These are phyloP conservation scores for Solanum etuberosum DNA, from an alignment of 257 asterid genomes.

Conservation along the genomic window DNA sequence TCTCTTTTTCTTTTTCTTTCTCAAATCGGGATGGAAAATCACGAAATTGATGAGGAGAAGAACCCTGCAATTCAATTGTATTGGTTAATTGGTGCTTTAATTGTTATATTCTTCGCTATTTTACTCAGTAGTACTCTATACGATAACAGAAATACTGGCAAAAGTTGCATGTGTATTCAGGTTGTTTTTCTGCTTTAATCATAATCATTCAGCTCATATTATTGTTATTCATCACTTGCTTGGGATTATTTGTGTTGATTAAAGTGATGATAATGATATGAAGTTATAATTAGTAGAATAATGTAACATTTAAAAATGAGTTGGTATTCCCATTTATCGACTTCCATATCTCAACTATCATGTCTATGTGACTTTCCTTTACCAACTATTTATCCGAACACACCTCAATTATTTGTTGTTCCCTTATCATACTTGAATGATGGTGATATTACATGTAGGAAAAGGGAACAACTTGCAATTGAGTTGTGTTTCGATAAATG, in stretches of 20 bases:
- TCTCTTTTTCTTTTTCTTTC: not conserved
- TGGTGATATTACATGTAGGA: not conserved
- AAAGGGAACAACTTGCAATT: not conserved
- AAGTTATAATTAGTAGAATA: not conserved
- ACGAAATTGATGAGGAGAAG: not conserved
- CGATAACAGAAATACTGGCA: conserved; percentile 5
- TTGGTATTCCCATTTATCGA: too few relatives aligned
- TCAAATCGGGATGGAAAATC: not conserved
- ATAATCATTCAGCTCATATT: not conserved
- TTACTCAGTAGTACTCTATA: not conserved
- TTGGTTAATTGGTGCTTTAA: conserved; percentile 8
- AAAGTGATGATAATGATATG: not conserved
- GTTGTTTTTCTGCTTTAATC: not conserved
- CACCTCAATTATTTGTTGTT: not conserved
- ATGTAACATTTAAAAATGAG: too few relatives aligned
- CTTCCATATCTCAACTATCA: too few relatives aligned
- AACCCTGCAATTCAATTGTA: not conserved
- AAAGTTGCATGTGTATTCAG: conserved; percentile 24
- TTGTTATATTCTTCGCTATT: conserved; percentile 22
- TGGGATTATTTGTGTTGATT: not conserved
- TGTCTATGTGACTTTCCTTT: too few relatives aligned
- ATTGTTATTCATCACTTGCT: not conserved
- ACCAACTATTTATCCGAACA: not conserved
- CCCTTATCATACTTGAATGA: not conserved
- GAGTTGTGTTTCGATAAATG: too few relatives aligned